These are phyloP conservation scores for Apiospora phragmitis DNA, from an alignment of 2,329 filamentous ascomycete species.

Conservation along the genomic window DNA sequence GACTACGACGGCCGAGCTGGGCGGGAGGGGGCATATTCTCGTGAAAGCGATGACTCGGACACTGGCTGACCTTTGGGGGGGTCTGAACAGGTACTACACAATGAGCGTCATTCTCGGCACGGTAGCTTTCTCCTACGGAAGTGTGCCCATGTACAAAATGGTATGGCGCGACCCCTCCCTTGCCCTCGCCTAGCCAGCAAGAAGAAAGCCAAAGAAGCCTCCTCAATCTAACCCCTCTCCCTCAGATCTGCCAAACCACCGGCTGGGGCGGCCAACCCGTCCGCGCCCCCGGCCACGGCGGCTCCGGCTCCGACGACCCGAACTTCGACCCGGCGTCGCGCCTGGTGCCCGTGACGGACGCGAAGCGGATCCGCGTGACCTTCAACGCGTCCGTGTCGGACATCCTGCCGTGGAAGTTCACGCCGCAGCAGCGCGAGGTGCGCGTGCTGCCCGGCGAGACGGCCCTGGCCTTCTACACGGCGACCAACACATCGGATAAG, in stretches of 20 bases:
- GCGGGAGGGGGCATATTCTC: not conserved
- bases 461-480: conserved; percentile 94
- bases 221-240: not conserved
- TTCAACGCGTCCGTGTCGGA: conserved; percentile 97
- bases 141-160: conserved; percentile 87
- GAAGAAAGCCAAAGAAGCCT: not conserved
- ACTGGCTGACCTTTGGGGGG: not conserved
- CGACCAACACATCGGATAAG: conserved; percentile 83
- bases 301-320: conserved; percentile 46
- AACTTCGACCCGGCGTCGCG: conserved; percentile 67
- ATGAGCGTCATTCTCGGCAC: conserved; percentile 78
- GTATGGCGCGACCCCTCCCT: conserved; percentile 40
- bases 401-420: conserved; percentile 95
- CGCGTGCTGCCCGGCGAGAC: conserved; percentile 94
- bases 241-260: conserved; percentile 77
- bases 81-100: conserved; percentile 63
- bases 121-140: conserved; percentile 78
- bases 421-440: conserved; percentile 94
- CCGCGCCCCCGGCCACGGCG: conserved; percentile 70
- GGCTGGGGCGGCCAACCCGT: conserved; percentile 94
- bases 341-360: conserved; percentile 76
- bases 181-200: not conserved
- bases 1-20: not conserved
- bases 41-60: not conserved
- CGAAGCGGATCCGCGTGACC: conserved; percentile 87